Conservation (phyloP, 768 basidiomycete species). For the Austroboletus eburneus region DNA sequence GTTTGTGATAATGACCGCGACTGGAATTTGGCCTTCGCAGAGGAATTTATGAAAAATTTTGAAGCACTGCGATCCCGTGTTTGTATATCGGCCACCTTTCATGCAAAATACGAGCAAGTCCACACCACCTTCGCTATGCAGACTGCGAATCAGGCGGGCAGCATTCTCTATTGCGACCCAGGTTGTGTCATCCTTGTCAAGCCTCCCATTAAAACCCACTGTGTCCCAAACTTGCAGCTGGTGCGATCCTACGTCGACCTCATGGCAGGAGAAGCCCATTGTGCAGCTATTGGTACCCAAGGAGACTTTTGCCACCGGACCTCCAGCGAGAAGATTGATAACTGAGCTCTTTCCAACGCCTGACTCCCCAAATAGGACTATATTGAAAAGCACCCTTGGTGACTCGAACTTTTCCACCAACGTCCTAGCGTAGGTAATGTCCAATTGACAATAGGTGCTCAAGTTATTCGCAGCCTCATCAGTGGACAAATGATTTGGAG, state of each 20-base stretch:
- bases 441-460: slow-evolving; percentile 10
- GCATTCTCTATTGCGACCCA: slow-evolving; percentile 23
- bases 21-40: slow-evolving; percentile 35
- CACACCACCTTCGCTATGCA: slow-evolving; percentile 31
- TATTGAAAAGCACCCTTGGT: slow-evolving; percentile 20
- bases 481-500: slow-evolving; percentile 15
- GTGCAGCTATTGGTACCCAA: slow-evolving; percentile 31
- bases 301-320: slow-evolving; percentile 22
- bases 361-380: slow-evolving; percentile 38
- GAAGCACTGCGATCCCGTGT: slow-evolving; percentile 29
- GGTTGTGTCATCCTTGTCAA: slow-evolving; percentile 4
- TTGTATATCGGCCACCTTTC: slow-evolving; percentile 27
- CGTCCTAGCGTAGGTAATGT: slow-evolving; percentile 5
- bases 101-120: slow-evolving; percentile 38
- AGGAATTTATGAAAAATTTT: slow-evolving; percentile 36
- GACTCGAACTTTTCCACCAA: slow-evolving; percentile 12
- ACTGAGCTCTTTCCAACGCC: slow-evolving; percentile 40
- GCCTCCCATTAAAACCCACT: slow-evolving; percentile 24
- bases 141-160: slow-evolving; percentile 25
- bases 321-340: slow-evolving; percentile 36
- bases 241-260: slow-evolving; percentile 14
- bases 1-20: slow-evolving; percentile 36
- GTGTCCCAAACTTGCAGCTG: slow-evolving; percentile 32
- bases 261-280: slow-evolving; percentile 23
- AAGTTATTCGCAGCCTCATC: slow-evolving; percentile 6